Conservation (phyloP, 2,329 filamentous ascomycete genomes). For the Aspergillus viridinutans region DNA sequence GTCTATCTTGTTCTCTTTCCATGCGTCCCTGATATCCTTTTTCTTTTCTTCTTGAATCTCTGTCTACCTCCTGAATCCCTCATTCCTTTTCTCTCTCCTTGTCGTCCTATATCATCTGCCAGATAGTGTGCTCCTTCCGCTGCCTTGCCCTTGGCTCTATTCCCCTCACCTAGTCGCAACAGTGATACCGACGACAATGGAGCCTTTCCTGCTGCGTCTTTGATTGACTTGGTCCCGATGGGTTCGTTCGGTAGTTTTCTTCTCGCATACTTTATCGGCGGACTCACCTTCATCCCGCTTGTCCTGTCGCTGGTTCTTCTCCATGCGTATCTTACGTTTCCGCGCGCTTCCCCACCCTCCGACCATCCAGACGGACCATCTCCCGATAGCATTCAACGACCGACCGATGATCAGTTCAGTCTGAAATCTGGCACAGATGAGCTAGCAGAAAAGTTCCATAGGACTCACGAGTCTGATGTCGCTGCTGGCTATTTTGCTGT, state of each 20-base stretch:
- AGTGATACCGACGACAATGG: slow-evolving; percentile 25
- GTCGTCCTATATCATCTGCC: not conserved
- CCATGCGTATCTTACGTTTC: slow-evolving; percentile 67
- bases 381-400: slow-evolving; percentile 40
- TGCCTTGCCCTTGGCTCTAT: not conserved
- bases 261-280: slow-evolving; percentile 76
- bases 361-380: slow-evolving; percentile 35
- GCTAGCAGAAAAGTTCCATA: slow-evolving; percentile 58
- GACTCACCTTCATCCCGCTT: slow-evolving; percentile 80
- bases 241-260: slow-evolving; percentile 55
- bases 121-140: not conserved
- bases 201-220: slow-evolving; percentile 26
- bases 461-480: slow-evolving; percentile 66
- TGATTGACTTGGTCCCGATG: slow-evolving; percentile 36
- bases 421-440: slow-evolving; percentile 59
- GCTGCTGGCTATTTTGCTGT: slow-evolving; percentile 94
- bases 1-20: not conserved
- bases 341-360: slow-evolving; percentile 33
- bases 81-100: not conserved
- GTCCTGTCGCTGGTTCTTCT: slow-evolving; percentile 58
- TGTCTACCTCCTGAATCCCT: not conserved
- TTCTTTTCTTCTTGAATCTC: not conserved
- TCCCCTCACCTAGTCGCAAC: not conserved
- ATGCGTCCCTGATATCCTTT: not conserved
- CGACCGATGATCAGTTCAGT: slow-evolving; percentile 61